A percentile compares a stretch with the other conserved stretches of the same genome.
These are phyloP conservation scores for Oligophagozyma castellii DNA, from an alignment of 1,139 yeast genomes.

Conservation along the genomic window DNA sequence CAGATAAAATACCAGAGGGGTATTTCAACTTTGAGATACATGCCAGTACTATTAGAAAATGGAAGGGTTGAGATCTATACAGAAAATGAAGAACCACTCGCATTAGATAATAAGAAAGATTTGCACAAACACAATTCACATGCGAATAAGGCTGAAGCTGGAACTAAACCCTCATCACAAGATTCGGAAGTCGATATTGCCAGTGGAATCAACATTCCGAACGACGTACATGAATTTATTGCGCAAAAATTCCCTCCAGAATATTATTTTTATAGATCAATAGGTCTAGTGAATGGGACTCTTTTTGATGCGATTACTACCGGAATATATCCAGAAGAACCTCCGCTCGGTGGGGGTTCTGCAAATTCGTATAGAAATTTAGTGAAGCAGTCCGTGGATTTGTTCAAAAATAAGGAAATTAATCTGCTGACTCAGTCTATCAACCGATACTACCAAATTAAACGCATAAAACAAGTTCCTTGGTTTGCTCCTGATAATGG, in stretches of 20 bases:
- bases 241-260: slow-evolving; percentile 86
- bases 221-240: slow-evolving; percentile 68
- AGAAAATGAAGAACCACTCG: slow-evolving; percentile 11
- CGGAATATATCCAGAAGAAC: slow-evolving; percentile 49
- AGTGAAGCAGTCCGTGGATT: slow-evolving; percentile 34
- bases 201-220: slow-evolving; percentile 32
- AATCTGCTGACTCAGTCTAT: slow-evolving; percentile 60
- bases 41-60: slow-evolving; percentile 57
- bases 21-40: slow-evolving; percentile 35
- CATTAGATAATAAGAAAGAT: slow-evolving; percentile 1
- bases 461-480: slow-evolving; percentile 42
- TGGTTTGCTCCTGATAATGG: slow-evolving; percentile 43
- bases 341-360: slow-evolving; percentile 57
- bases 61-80: slow-evolving; percentile 56
- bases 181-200: slow-evolving; percentile 1
- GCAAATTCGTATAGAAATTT: slow-evolving; percentile 45
- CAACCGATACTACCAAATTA: slow-evolving; percentile 77
- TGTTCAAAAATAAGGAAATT: slow-evolving; percentile 43
- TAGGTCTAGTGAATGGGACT: slow-evolving; percentile 59
- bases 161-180: slow-evolving; percentile 1
- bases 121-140: slow-evolving; percentile 1
- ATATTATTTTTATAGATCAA: slow-evolving; percentile 63
- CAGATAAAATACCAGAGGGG: slow-evolving; percentile 37
- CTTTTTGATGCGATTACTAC: slow-evolving; percentile 55
- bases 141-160: background rate